Conservation (phyloP, 176 grass and related monocot species). For the Poa pratensis region DNA sequence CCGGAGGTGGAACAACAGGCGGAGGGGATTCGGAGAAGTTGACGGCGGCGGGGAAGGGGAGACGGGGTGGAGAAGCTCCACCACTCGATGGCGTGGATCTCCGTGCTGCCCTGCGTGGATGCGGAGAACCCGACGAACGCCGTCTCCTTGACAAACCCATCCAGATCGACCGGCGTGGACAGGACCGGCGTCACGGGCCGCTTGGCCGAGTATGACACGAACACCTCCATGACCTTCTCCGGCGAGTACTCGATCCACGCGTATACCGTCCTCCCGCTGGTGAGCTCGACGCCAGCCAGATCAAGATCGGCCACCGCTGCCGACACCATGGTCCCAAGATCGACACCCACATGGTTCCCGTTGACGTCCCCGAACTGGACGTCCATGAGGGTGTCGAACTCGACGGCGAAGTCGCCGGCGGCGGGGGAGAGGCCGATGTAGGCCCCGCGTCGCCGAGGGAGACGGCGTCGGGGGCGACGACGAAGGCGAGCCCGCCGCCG, state of each 20-base stretch:
- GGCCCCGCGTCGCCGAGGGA: conserved; percentile 57
- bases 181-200: conserved; percentile 55
- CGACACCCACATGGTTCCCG: conserved; percentile 81
- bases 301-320: conserved; percentile 62
- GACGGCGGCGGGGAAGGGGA: background rate
- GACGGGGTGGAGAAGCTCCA: conserved; percentile 81
- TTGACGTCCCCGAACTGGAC: conserved; percentile 76
- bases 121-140: conserved; percentile 77
- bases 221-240: conserved; percentile 51
- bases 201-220: conserved; percentile 63
- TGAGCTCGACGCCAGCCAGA: conserved; percentile 48
- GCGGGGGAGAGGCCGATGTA: conserved; percentile 55
- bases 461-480: conserved; percentile 53
- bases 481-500: conserved; percentile 85
- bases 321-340: conserved; percentile 79
- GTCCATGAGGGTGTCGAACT: conserved; percentile 94
- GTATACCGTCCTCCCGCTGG: conserved; percentile 66
- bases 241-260: conserved; percentile 76
- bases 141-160: conserved; percentile 40
- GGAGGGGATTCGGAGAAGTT: background rate
- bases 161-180: conserved; percentile 59
- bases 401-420: conserved; percentile 61
- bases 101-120: conserved; percentile 94
- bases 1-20: background rate
- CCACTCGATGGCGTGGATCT: conserved; percentile 91